These are phyloP conservation scores for Parsonsia alboflavescens DNA, from an alignment of 257 asterid species.

Conservation along the genomic window DNA sequence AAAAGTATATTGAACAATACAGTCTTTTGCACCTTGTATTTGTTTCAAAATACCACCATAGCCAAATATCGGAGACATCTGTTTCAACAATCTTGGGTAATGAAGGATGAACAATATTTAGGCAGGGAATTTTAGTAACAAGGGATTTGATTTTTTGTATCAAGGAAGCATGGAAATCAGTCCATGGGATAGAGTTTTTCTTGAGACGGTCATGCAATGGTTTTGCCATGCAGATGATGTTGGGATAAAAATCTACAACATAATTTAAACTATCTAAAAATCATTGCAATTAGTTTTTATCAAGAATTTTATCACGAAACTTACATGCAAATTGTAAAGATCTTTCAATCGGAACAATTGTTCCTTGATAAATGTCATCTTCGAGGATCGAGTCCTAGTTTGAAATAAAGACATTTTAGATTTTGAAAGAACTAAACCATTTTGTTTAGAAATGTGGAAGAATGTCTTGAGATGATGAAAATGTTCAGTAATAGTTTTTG, in stretches of 20 bases:
- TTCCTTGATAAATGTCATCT: too few relatives aligned
- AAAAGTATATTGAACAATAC: background rate
- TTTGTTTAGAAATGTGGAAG: too few relatives aligned
- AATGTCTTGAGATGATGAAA: too few relatives aligned
- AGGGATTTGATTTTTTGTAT: background rate
- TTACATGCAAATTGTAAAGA: background rate
- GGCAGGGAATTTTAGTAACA: background rate
- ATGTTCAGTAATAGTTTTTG: too few relatives aligned
- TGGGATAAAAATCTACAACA: background rate
- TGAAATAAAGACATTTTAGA: background rate
- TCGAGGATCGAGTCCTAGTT: background rate
- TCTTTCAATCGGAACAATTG: background rate
- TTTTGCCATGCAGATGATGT: background rate
- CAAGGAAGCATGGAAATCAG: background rate
- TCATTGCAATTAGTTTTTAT: too few relatives aligned
- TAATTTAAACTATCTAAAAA: background rate
- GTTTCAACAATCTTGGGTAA: too few relatives aligned
- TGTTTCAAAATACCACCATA: too few relatives aligned
- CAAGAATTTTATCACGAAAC: background rate
- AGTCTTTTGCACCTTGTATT: background rate
- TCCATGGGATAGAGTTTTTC: too few relatives aligned
- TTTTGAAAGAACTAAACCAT: too few relatives aligned
- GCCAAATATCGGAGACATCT: background rate
- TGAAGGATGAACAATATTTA: background rate
- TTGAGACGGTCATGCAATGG: background rate